Evolutionary conservation across 257 asterid species (phyloP).

Genomic region (Nicotiana knightiana): DNA sequence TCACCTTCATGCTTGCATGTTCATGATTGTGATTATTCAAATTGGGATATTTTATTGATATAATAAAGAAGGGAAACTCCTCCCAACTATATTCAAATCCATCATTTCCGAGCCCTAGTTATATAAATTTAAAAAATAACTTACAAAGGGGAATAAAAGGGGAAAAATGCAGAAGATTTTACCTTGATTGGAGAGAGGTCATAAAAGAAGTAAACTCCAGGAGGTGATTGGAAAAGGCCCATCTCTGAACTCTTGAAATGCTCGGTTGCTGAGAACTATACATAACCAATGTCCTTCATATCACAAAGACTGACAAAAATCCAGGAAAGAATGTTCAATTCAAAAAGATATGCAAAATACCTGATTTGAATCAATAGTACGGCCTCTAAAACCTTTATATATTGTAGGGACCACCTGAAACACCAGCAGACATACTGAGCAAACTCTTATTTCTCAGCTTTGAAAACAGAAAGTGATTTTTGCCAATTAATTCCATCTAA

Average conservation of each 20-base stretch:
- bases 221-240: conserved; percentile 54
- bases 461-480: neutral
- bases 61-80: neutral
- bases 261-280: conserved; percentile 97
- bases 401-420: conserved; percentile 95
- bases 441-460: conserved; percentile 2
- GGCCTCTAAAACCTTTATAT: conserved; percentile 72
- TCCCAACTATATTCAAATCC: neutral
- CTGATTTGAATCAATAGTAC: conserved; percentile 81
- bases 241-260: conserved; percentile 64
- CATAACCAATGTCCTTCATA: conserved; percentile 10
- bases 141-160: neutral
- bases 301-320: neutral
- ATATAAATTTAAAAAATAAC: neutral
- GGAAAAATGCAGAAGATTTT: conserved; percentile 12
- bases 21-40: neutral
- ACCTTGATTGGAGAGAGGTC: conserved; percentile 98
- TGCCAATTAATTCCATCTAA: neutral
- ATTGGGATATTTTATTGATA: neutral
- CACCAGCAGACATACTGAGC: conserved; percentile 17
- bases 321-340: conserved; percentile 2
- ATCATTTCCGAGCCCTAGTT: neutral
- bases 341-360: conserved; percentile 26
- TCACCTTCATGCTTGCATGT: conserved; percentile 1
- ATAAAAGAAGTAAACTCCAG: conserved; percentile 91